Evolutionary conservation across 1,284 basidiomycete genomes (phyloP), one percentile per base, ranked within the genome.

Genomic region (Austroboletus novae-zelandiae): DNA sequence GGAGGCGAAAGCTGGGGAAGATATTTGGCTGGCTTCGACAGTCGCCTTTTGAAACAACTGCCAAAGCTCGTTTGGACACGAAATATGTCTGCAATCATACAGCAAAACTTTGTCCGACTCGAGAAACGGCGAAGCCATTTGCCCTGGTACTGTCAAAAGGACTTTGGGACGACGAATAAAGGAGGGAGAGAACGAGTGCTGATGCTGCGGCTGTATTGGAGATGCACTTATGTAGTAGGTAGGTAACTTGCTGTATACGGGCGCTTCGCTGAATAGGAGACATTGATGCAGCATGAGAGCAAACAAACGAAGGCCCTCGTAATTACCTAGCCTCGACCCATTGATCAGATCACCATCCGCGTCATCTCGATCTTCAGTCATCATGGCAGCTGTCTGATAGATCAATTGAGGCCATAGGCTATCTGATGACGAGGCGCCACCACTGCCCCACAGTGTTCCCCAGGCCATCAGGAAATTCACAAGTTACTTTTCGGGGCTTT

Each of bases 1-100:
- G 27, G 62, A 58, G 40, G 27, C 1, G 9, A 69, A 41, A 4
- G 50, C 46, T 20, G 62, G 60, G 11, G 48, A 31, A 5, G 65
- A 51, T 9, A 55, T 56, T 46, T 70, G 68, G n/a, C 51, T 42
- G 8, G 65, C 58, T 30, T 67, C 68, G 32, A 67, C 53, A 14
- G 68, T 57, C 3, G 52, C 61, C 27, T 37, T 50, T 43, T 43
- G 57, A 13, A 70, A 52, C 31, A 46, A 40, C 9, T 50, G 27
- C 67, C 67, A 67, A 9, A 70, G 46, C 5, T 47, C 42, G 5
- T 49, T 5, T 8, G 43, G 10, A 31, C 18, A 25, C 40, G 11
- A 5, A 13, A 11, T 11, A 11, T 5, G 18, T 15, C 6, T 47
- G 17, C 36, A 47, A 9, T 51, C 44, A 8, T 45, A 29, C 32